Conservation (phyloP, 2,329 filamentous ascomycete genomes). For the Paramyrothecium sp. region DNA sequence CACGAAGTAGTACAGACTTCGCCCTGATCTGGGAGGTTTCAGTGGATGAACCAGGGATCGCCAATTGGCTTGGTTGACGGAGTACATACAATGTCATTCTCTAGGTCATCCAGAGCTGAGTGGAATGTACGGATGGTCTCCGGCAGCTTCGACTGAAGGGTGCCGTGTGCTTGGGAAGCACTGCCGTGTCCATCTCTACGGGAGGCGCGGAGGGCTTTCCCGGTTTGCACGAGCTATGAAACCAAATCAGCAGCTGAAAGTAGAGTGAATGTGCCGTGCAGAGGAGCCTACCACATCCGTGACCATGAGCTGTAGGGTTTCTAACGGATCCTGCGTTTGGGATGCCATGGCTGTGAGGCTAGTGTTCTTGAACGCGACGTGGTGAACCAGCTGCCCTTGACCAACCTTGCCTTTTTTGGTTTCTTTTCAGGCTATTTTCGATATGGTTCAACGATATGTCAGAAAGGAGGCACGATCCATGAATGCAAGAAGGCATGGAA, state of each 20-base stretch:
- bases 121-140: conserved; percentile 50
- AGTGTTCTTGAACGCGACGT: no score
- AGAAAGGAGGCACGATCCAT: no score
- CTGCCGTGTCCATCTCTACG: conserved; percentile 43
- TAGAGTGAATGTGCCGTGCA: not conserved
- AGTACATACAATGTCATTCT: conserved; percentile 52
- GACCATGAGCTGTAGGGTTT: conserved; percentile 50
- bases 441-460: no score
- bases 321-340: conserved; percentile 37
- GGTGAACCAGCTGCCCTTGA: no score
- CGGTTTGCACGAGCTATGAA: conserved; percentile 55
- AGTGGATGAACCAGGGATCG: not conserved
- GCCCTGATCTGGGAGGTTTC: conserved; percentile 33
- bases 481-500: no score
- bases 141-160: conserved; percentile 39
- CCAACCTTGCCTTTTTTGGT: no score
- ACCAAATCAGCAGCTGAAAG: conserved; percentile 8
- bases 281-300: conserved; percentile 50
- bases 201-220: conserved; percentile 52
- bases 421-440: no score
- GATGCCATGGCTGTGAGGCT: conserved; percentile 24
- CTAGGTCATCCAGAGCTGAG: conserved; percentile 53
- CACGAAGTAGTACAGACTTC: conserved; percentile 55
- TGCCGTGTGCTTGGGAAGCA: conserved; percentile 26
- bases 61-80: not conserved